Evolutionary conservation across 75 land plant species (phyloP).

Genomic region (Cupressus sempervirens): DNA sequence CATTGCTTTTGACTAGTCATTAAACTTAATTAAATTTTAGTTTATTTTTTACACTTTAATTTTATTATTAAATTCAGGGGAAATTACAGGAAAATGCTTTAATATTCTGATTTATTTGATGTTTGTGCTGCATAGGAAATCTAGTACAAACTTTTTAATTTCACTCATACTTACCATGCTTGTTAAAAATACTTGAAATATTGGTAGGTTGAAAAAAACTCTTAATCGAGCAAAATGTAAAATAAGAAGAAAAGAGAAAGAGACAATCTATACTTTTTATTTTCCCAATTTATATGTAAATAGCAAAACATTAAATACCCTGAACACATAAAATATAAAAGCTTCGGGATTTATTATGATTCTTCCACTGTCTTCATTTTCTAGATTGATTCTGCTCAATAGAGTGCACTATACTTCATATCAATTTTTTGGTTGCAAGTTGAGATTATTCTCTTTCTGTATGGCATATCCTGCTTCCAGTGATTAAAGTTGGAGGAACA

Average conservation of each 20-base stretch:
- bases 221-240: background rate
- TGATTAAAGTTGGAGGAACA: background rate
- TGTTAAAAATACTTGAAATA: background rate
- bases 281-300: background rate
- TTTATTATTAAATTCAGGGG: too few species aligned
- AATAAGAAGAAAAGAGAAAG: background rate
- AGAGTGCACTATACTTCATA: background rate
- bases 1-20: too few species aligned
- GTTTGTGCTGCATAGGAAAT: background rate
- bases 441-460: background rate
- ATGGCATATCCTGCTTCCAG: background rate
- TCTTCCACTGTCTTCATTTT: background rate
- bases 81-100: background rate
- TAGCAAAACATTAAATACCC: background rate
- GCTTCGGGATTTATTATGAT: background rate
- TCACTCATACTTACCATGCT: background rate
- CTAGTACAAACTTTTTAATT: background rate
- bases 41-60: too few species aligned
- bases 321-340: background rate
- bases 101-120: background rate
- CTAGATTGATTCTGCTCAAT: background rate
- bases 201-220: background rate
- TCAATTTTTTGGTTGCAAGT: constrained; percentile 4
- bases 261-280: background rate
- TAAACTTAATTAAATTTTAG: too few species aligned